These are phyloP conservation scores for Tulasnella sp. DNA, from an alignment of 768 basidiomycete genomes.

Conservation along the genomic window DNA sequence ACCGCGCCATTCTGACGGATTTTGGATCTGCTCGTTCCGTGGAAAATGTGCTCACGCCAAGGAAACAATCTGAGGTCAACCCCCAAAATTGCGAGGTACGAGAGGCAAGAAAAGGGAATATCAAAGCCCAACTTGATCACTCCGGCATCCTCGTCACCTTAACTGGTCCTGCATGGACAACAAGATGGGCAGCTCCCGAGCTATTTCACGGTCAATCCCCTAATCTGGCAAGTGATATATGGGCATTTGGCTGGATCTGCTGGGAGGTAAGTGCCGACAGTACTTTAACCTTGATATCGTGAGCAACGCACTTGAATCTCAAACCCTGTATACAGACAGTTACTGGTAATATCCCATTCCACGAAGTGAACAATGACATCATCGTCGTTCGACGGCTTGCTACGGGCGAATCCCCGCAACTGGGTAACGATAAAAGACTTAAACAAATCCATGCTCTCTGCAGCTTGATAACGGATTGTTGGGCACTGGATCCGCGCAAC, in stretches of 20 bases:
- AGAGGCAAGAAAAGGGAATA: no score
- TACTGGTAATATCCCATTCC: neutral
- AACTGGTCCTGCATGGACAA: neutral
- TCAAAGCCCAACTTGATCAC: no score
- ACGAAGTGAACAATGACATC: neutral
- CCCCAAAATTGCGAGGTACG: no score
- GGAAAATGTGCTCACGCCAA: neutral
- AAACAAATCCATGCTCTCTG: neutral
- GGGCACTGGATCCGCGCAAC: neutral
- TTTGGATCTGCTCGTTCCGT: neutral
- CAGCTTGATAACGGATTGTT: neutral
- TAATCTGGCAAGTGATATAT: neutral
- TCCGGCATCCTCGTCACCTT: neutral
- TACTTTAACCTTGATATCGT: neutral
- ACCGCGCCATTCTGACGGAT: neutral
- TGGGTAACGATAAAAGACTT: neutral
- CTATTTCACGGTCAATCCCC: neutral
- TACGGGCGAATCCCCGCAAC: neutral
- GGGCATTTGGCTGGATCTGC: neutral
- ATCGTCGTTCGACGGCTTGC: neutral
- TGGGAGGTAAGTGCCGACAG: neutral
- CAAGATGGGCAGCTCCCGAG: neutral
- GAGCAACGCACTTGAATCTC: neutral
- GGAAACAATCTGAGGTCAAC: no score
- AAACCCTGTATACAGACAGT: neutral